Evolutionary conservation across 73 alveolate species (phyloP), one percentile per base, ranked within the genome.

Genomic region (Paramecium sexaurelia): DNA sequence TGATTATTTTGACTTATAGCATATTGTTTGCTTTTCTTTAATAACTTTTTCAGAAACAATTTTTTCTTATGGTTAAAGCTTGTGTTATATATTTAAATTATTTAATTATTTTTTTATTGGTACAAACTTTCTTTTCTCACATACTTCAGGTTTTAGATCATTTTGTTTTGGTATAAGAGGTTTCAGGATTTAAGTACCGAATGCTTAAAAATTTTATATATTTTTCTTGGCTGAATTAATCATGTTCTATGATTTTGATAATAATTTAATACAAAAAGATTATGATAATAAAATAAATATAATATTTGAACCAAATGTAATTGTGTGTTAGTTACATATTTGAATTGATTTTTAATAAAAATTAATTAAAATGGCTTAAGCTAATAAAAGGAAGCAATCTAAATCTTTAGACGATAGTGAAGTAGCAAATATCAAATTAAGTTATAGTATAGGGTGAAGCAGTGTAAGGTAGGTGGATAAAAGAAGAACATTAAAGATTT

Each of bases 391-490:
- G 32, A 78, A 78, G 27, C 45, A 39, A 39, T 78, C 90, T 33
- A 37, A 33, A 40, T 36, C 68, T 17, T 78, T 78, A 17, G 90
- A 78, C 11, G 90, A 78, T 39, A 40, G 75, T 39, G 90, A 78
- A 78, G 90, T 78, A 78, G 47, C 36, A 32, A 71, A 13, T 41
- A 22, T 11, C 29, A 20, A 56, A 10, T 51, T 43, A 40, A 78
- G 55, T 29, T 22, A 78, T 39, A 78, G 90, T 29, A 29, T 78
- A 78, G 90, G 75, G 90, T 19, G 90, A 78, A 41, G 90, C 55
- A 40, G 73, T 78, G 55, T 69, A 85, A 33, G 98, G 98, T 35
- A 84, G 98, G 55, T 95, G 98, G 98, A 75, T 96, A 22, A 66
- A 85, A 88, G 94, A 85, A 8, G 98, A 95, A 45, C 98, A 95